Base-by-base conservation (phyloP, 2,329 filamentous ascomycete species). In the Graphilbum ipis-grandicollis region DNA sequence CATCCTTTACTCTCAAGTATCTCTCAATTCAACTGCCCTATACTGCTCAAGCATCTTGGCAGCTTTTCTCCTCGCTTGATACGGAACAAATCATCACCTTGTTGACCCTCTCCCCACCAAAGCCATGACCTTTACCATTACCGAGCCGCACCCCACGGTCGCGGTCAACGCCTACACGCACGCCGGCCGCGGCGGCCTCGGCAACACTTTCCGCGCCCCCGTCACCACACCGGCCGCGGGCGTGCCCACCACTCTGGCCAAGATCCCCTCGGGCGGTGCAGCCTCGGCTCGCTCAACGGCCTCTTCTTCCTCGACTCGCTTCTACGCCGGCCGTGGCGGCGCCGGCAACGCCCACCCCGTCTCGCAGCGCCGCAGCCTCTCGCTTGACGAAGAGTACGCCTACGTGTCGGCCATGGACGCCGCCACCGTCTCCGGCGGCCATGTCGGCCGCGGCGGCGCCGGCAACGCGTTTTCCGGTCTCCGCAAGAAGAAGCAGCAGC, bases 371-470 rank as follows among this genome's bases (percentile, higher is more conserved):
- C 63, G 67, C 48, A 65, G 69, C 47, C 66, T 78, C 55, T 68
- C 64, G 41, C 81, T 81, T 56, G 73, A 78, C 52, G 74, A 78
- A 58, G 73, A 78, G 52, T 68, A 72, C 47, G 56, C 63, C 46
- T 63, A 65, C 43, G 65, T 70, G 48, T 61, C 63, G 47, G 58
- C 65, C 40, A 58, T 68, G 38, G 63, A 65, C 49, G 58, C 62
- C 44, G 56, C 63, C 47, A 58, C 66, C 37, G 59, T 65, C 18
- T 57, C 64, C 18, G 71, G 69, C 56, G 71, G 69, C 56, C 63
- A 73, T 54, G 67, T 76, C 45, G 74, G 74, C 42, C 69, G 74
- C 33, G 74, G 74, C 43, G 74, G 74, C 37, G 71, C 71, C 18
- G 74, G 71, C 43, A 79, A 79, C 58, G 49, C 62, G 44, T 58